Evolutionary conservation across 139 green algal genomes (phyloP).

Genomic region (Ostreobium quekettii): DNA sequence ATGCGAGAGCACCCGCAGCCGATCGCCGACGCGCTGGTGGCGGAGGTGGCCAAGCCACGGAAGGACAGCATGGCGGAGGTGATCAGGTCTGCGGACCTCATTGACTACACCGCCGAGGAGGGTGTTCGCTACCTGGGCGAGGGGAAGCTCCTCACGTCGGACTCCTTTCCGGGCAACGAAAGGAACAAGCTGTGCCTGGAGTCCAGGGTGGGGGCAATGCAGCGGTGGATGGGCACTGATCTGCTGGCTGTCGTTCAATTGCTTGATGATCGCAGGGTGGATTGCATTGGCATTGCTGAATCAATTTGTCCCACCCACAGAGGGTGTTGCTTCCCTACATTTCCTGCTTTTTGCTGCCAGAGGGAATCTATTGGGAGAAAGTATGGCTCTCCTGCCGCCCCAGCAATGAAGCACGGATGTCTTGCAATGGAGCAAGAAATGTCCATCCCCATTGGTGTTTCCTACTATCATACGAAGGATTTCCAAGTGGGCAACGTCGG

Average conservation of each 20-base stretch:
- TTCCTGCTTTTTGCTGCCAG: not conserved
- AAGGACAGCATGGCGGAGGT: conserved; percentile 75
- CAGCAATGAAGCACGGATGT: too few species aligned
- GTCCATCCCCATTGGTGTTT: too few species aligned
- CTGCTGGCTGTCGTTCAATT: too few species aligned
- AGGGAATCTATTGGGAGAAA: too few species aligned
- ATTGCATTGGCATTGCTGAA: too few species aligned
- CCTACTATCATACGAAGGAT: too few species aligned
- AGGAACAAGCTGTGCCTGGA: conserved; percentile 88
- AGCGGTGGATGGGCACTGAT: not conserved
- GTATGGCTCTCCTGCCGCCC: too few species aligned
- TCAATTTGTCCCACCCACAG: too few species aligned
- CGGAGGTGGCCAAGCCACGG: conserved; percentile 85
- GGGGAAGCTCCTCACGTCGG: conserved; percentile 70
- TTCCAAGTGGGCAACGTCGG: too few species aligned
- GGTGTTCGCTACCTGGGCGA: conserved; percentile 73
- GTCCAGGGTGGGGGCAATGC: conserved; percentile 46
- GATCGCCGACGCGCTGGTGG: conserved; percentile 81
- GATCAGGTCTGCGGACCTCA: conserved; percentile 76
- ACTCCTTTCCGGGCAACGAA: conserved; percentile 84
- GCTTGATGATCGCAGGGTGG: too few species aligned
- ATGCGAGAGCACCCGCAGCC: conserved; percentile 72
- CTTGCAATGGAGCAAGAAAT: too few species aligned
- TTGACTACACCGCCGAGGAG: conserved; percentile 92
- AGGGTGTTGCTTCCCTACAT: too few species aligned